Base-by-base conservation (phyloP, 2,329 filamentous ascomycete genomes). In the Monilinia vaccinii-corymbosi region DNA sequence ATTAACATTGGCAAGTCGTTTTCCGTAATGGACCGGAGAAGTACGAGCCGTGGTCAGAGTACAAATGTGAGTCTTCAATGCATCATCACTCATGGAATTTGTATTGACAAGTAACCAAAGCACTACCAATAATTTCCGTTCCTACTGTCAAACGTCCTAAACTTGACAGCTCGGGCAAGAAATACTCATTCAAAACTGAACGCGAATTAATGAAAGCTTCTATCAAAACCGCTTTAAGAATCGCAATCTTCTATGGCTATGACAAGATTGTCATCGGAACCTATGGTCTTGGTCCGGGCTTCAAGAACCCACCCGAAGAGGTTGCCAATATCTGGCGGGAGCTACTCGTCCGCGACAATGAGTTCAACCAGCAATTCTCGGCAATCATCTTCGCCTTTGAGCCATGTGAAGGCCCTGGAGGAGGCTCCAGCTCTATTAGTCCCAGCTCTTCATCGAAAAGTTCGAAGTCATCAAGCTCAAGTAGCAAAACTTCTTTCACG, bases 71-170 rank as follows among this genome's bases (percentile, higher is more conserved):
- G 62, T 61, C 16, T 13, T 28, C 42, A 57, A 40, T 46, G 16
- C 6, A 36, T 42, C 23, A 28, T 14, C 23, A 28, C 11, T 16
- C 21, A 23, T n/a, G 2, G 3, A 13, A 23, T 31, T 49, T 13
- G 32, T 38, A 11, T 46, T 55, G 14, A 55, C 38, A 23, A 23
- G 23, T 2, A 55, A 60, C 28, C 40, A 59, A 52, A 65, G 77
- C 81, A 49, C 74, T 90, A 34, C 86, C 87, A 11, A 85, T 91
- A n/a, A 81, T 91, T 60, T 89, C 86, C 2, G 84, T 91, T 23
- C 81, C 86, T 25, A 87, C 88, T 11, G 83, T 86, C 9, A 81
- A 86, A 28, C 83, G 87, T 74, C 88, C 88, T 21, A 91, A 90
- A 73, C 79, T 91, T 44, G 85, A 85, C 67, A 81, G 84, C 61